Percentiles rank a stretch among this genome's conserved stretches.
These are phyloP conservation scores for Chenopodium quinoa DNA, from an alignment of 148 eudicot species.

Conservation along the genomic window DNA sequence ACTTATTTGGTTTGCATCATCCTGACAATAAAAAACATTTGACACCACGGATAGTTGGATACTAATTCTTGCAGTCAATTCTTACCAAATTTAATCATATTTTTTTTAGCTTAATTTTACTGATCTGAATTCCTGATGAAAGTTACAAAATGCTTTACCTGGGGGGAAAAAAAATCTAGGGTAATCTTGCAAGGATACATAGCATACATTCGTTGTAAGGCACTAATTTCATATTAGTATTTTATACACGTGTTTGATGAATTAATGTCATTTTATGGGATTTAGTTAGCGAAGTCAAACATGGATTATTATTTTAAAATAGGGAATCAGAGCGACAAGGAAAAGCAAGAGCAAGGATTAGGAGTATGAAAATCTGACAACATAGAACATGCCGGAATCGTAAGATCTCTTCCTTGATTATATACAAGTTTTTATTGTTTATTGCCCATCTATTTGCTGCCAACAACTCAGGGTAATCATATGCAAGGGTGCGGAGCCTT, in stretches of 20 bases:
- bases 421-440: not conserved
- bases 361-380: not conserved
- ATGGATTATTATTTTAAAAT: not conserved
- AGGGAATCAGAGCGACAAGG: not conserved
- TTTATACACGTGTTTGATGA: not conserved
- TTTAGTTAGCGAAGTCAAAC: not conserved
- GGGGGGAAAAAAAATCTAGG: no score
- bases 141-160: not conserved
- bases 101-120: no score
- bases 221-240: not conserved
- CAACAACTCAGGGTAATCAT: not conserved
- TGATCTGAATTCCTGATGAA: no score
- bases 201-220: not conserved
- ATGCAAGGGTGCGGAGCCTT: not conserved
- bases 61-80: no score
- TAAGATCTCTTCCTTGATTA: not conserved
- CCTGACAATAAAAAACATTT: not conserved
- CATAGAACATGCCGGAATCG: not conserved
- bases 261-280: not conserved
- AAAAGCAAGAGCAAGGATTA: not conserved
- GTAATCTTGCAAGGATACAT: not conserved
- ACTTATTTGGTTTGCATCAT: not conserved
- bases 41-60: no score
- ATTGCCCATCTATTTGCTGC: not conserved
- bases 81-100: no score